Conservation (phyloP, 768 basidiomycete species). For the Tylopilus rubrobrunneus region DNA sequence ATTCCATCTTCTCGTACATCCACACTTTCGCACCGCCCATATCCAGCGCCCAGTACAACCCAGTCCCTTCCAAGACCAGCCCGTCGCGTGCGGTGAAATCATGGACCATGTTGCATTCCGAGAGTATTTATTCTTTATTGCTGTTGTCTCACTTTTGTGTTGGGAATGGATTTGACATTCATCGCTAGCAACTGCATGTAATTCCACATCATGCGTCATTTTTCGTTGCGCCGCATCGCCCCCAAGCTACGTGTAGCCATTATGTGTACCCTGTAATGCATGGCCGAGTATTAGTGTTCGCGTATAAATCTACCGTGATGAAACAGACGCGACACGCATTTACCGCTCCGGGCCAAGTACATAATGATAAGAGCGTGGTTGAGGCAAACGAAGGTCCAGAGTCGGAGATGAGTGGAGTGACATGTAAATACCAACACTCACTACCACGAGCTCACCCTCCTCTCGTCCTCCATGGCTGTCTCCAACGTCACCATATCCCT, state of each 20-base stretch:
- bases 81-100: slow-evolving; percentile 12
- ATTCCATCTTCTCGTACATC: slow-evolving; percentile 11
- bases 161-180: slow-evolving; percentile 6
- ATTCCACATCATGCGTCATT: slow-evolving; percentile 1
- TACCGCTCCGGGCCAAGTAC: neutral
- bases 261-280: slow-evolving; percentile 12
- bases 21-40: slow-evolving; percentile 17
- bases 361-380: slow-evolving; percentile 1
- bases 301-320: neutral
- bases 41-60: slow-evolving; percentile 9
- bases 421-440: slow-evolving; percentile 11
- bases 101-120: neutral
- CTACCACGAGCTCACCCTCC: slow-evolving; percentile 1
- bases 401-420: slow-evolving; percentile 4
- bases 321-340: neutral
- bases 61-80: slow-evolving; percentile 15
- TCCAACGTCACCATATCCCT: slow-evolving; percentile 58
- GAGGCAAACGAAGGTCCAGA: neutral
- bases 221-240: neutral
- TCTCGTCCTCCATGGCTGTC: slow-evolving; percentile 20
- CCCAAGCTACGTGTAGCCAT: slow-evolving; percentile 4
- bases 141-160: slow-evolving; percentile 27
- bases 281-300: neutral
- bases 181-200: neutral
- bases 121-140: slow-evolving; percentile 35